Evolutionary conservation across 179 eudicot species (phyloP).

Genomic region (Spinacia oleracea): DNA sequence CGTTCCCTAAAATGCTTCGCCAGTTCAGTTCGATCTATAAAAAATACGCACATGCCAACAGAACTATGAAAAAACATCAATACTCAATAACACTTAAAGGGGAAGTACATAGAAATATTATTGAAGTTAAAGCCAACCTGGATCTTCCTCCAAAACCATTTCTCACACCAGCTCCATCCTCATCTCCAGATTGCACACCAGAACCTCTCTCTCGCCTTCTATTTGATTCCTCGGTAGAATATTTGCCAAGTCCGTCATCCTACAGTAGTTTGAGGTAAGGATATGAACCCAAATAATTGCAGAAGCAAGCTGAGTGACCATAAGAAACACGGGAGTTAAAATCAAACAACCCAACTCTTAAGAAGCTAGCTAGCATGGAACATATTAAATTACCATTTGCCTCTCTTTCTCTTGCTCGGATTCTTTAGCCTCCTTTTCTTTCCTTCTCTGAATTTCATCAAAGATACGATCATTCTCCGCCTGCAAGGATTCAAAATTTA

Average conservation of each 20-base stretch:
- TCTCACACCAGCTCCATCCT: constrained; percentile 48
- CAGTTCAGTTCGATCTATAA: neutral
- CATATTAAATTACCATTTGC: constrained; percentile 60
- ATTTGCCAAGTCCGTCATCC: constrained; percentile 60
- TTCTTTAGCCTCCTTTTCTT: constrained; percentile 68
- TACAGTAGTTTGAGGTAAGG: constrained; percentile 99
- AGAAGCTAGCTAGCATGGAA: constrained; percentile 52
- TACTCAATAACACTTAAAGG: neutral
- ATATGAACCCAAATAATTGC: constrained; percentile 99
- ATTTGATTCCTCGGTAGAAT: constrained; percentile 44
- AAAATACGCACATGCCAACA: neutral
- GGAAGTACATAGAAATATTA: neutral
- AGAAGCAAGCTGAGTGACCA: constrained; percentile 97
- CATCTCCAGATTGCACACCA: constrained; percentile 43
- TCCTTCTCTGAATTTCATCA: constrained; percentile 74
- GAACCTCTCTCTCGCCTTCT: constrained; percentile 47
- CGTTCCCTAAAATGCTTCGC: neutral
- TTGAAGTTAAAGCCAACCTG: constrained; percentile 48
- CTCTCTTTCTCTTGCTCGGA: constrained; percentile 51
- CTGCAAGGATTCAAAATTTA: constrained; percentile 23
- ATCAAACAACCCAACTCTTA: constrained; percentile 37
- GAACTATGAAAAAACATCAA: neutral
- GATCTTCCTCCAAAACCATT: constrained; percentile 70
- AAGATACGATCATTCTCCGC: constrained; percentile 73
- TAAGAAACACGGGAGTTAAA: constrained; percentile 69